A percentile compares a stretch with the other conserved stretches of the same genome.
These are phyloP conservation scores for Daldinia caldariorum DNA, from an alignment of 495 filamentous ascomycete genomes.

Conservation along the genomic window DNA sequence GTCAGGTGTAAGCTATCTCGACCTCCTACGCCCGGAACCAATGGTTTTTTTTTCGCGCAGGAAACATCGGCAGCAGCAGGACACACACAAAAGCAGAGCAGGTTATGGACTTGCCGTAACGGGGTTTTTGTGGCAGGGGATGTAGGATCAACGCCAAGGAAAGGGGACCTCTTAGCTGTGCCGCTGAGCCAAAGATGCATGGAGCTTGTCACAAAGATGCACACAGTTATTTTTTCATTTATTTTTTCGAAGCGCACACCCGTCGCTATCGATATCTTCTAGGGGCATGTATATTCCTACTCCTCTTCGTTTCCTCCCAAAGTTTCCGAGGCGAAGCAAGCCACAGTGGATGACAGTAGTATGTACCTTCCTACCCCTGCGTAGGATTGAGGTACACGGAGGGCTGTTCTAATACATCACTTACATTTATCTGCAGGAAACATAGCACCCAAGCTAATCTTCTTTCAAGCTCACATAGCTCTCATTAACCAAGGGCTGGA, in stretches of 20 bases:
- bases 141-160: conserved; percentile 45
- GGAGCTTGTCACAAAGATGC: conserved; percentile 38
- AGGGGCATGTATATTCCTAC: conserved; percentile 26
- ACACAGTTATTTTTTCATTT: background rate
- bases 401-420: conserved; percentile 41
- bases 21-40: conserved; percentile 25
- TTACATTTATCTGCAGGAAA: conserved; percentile 36
- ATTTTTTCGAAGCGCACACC: conserved; percentile 27
- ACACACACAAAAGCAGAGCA: conserved; percentile 23
- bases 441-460: conserved; percentile 34
- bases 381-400: conserved; percentile 29
- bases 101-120: conserved; percentile 43
- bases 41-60: conserved; percentile 29
- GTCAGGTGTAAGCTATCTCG: conserved; percentile 31
- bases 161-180: conserved; percentile 36
- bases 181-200: conserved; percentile 37
- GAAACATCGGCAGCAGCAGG: conserved; percentile 38
- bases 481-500: conserved; percentile 25
- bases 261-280: conserved; percentile 20
- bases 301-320: conserved; percentile 21
- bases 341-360: conserved; percentile 35
- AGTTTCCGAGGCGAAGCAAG: conserved; percentile 38
- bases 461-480: conserved; percentile 20
- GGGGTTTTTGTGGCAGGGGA: conserved; percentile 42
- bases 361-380: conserved; percentile 40